These are phyloP conservation scores for Nosema muscidifuracis DNA, from an alignment of 371 early-diverging fungal species.

Conservation along the genomic window DNA sequence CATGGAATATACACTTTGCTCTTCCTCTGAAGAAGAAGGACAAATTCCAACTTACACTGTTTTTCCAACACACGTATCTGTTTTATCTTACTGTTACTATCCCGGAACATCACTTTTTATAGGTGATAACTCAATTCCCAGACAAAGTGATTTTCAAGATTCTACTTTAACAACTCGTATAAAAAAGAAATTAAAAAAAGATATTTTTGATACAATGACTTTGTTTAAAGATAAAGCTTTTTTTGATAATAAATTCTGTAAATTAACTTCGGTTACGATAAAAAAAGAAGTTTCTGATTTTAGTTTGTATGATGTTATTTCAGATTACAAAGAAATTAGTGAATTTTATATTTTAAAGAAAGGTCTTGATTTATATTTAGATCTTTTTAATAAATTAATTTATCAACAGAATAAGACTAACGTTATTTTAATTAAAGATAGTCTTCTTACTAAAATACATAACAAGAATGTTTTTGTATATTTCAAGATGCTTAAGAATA, in stretches of 20 bases:
- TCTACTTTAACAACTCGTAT: constrained; percentile 7
- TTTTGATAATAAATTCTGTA: constrained; percentile 33
- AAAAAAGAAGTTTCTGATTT: background rate
- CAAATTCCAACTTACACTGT: constrained; percentile 29
- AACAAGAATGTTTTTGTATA: constrained; percentile 4
- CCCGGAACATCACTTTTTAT: constrained; percentile 28
- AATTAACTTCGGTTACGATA: constrained; percentile 3
- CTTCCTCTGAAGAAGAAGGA: constrained; percentile 47
- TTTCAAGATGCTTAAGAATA: constrained; percentile 12
- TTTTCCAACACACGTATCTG: constrained; percentile 36
- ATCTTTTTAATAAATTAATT: background rate
- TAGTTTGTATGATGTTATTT: background rate
- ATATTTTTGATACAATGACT: constrained; percentile 21
- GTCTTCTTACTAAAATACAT: background rate
- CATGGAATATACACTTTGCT: constrained; percentile 35
- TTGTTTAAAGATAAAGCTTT: constrained; percentile 35
- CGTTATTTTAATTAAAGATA: background rate
- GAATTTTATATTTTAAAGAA: background rate
- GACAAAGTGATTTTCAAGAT: constrained; percentile 32
- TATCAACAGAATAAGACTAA: background rate
- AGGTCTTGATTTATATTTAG: constrained; percentile 7
- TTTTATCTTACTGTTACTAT: constrained; percentile 33
- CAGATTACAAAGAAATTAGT: background rate
- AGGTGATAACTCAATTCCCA: constrained; percentile 45
- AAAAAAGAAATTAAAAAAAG: constrained; percentile 49